Conservation (phyloP, 306 rosid species). For the Dalbergia oliveri region DNA sequence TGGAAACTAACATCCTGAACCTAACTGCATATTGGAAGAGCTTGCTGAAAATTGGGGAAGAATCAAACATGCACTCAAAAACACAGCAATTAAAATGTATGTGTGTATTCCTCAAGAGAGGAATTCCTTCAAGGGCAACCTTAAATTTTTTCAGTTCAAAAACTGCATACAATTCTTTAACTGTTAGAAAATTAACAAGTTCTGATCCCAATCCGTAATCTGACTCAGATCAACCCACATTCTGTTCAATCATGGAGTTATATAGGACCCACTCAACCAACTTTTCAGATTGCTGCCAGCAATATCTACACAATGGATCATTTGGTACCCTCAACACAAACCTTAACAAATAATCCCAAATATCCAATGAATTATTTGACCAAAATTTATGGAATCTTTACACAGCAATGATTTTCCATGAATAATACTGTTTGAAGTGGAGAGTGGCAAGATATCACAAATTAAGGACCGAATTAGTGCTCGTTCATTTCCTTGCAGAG, state of each 20-base stretch:
- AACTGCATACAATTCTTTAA: slow-evolving; percentile 22
- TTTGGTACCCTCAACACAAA: slow-evolving; percentile 29
- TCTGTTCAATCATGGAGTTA: slow-evolving; percentile 8
- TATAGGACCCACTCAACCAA: slow-evolving; percentile 1
- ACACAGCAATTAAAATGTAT: background rate
- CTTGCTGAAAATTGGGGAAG: slow-evolving; percentile 1
- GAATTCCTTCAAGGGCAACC: slow-evolving; percentile 30
- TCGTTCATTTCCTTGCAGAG: slow-evolving; percentile 16
- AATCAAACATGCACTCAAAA: slow-evolving; percentile 1
- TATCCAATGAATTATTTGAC: background rate
- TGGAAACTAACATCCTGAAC: slow-evolving; percentile 35
- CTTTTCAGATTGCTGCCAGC: slow-evolving; percentile 5
- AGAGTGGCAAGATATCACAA: background rate
- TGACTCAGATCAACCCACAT: slow-evolving; percentile 14
- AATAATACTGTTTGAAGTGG: background rate
- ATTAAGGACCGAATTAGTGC: background rate
- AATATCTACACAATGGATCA: background rate
- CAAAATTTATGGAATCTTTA: slow-evolving; percentile 1
- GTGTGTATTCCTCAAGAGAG: slow-evolving; percentile 2
- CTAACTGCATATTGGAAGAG: slow-evolving; percentile 22
- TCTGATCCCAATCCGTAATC: slow-evolving; percentile 30
- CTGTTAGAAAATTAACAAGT: slow-evolving; percentile 7
- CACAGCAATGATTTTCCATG: slow-evolving; percentile 5
- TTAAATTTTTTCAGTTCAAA: slow-evolving; percentile 14
- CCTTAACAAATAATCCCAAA: slow-evolving; percentile 18